Percentiles rank a stretch among this genome's conserved stretches.
Conservation (phyloP, 2,329 filamentous ascomycete species). For the Aplosporella prunicola region DNA sequence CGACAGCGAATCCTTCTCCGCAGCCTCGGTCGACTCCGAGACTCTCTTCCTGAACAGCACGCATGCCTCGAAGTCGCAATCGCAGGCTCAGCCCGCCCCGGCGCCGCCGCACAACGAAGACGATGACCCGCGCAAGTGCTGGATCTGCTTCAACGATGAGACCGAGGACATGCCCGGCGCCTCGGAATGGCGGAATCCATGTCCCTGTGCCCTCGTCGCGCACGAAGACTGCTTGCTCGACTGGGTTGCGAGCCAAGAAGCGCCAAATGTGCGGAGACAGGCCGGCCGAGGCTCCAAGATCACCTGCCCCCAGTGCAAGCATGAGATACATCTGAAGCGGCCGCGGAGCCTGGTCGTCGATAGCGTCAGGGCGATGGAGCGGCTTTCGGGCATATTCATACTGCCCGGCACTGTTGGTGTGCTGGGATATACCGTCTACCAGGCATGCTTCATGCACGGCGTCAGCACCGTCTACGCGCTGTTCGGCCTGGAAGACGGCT, state of each 20-base stretch:
- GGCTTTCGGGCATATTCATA: constrained; percentile 48
- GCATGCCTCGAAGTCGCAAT: constrained; percentile 10
- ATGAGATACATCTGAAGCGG: constrained; percentile 64
- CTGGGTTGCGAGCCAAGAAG: constrained; percentile 87
- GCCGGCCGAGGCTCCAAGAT: constrained; percentile 46
- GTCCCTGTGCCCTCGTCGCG: constrained; percentile 79
- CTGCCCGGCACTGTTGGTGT: constrained; percentile 54
- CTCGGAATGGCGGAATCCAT: constrained; percentile 74
- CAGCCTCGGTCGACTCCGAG: constrained; percentile 37
- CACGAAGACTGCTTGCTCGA: constrained; percentile 84
- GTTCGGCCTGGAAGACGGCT: constrained; percentile 54
- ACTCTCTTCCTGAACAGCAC: constrained; percentile 35
- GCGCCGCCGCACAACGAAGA: constrained; percentile 17
- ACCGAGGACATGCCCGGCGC: constrained; percentile 53
- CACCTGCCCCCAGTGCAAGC: constrained; percentile 82
- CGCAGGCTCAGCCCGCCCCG: constrained; percentile 5
- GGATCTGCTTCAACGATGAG: constrained; percentile 60
- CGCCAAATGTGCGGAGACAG: constrained; percentile 42
- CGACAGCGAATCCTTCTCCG: constrained; percentile 26
- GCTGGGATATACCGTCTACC: constrained; percentile 37
- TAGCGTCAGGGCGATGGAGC: constrained; percentile 50
- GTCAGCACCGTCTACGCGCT: constrained; percentile 55
- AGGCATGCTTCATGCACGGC: constrained; percentile 46
- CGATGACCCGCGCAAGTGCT: constrained; percentile 46
- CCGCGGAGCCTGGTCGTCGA: constrained; percentile 65